These are phyloP conservation scores for Medicago arabica DNA, from an alignment of 306 rosid species.

Conservation along the genomic window DNA sequence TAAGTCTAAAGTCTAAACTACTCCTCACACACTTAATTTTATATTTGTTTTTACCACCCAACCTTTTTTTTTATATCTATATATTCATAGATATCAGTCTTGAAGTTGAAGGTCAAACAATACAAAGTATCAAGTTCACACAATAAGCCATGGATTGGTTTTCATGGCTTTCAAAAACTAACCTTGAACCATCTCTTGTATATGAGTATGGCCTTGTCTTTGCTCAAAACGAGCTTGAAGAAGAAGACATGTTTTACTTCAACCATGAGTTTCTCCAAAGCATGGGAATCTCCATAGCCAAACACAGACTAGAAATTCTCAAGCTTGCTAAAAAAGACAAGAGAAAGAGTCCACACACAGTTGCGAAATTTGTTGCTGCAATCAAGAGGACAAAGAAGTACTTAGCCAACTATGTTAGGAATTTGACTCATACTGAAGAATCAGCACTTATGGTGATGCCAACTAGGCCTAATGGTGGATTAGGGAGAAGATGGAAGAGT, in stretches of 20 bases:
- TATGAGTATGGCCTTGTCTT: constrained; percentile 84
- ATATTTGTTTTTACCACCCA: constrained; percentile 1
- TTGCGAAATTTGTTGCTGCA: constrained; percentile 63
- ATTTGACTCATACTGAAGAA: constrained; percentile 40
- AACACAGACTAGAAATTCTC: constrained; percentile 90
- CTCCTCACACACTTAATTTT: background rate
- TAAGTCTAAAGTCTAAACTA: background rate
- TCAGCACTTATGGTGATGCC: constrained; percentile 76
- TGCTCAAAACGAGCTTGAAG: constrained; percentile 86
- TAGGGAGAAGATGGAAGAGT: constrained; percentile 52
- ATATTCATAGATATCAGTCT: background rate
- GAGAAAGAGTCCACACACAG: constrained; percentile 43
- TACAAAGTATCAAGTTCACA: background rate
- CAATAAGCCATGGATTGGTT: constrained; percentile 73
- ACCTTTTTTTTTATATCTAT: background rate
- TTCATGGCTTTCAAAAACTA: constrained; percentile 84
- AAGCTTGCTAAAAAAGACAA: constrained; percentile 65
- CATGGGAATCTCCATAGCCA: constrained; percentile 95
- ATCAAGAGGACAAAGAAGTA: constrained; percentile 67
- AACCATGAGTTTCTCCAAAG: constrained; percentile 95
- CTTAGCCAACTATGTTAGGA: constrained; percentile 51
- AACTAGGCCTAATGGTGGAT: constrained; percentile 47
- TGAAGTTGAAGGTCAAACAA: constrained; percentile 23
- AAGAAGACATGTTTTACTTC: constrained; percentile 78
- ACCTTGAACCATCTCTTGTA: constrained; percentile 71